Evolutionary conservation across 148 eudicot species (phyloP).

Genomic region (Cornus suecica): DNA sequence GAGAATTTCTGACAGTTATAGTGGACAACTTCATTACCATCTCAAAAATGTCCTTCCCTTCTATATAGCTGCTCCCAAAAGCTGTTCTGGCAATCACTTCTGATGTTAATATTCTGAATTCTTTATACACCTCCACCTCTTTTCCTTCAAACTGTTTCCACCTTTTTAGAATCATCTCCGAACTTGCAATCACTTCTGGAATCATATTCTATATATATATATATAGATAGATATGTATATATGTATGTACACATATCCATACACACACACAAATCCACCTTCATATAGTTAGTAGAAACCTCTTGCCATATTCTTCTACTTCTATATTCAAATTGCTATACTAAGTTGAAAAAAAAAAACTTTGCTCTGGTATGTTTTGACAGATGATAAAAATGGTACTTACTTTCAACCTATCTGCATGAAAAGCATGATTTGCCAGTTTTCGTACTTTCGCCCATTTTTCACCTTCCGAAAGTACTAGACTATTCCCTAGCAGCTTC

Average conservation of each 20-base stretch:
- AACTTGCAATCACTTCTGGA: constrained; percentile 10
- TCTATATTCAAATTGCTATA: no score
- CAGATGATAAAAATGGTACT: no score
- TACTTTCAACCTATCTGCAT: constrained; percentile 18
- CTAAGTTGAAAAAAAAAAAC: no score
- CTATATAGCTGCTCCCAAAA: constrained; percentile 21
- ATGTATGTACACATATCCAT: no score
- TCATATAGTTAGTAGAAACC: not conserved
- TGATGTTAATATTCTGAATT: constrained; percentile 19
- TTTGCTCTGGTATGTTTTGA: no score
- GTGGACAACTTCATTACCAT: constrained; percentile 17
- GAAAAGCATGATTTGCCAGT: constrained; percentile 26
- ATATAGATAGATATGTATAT: no score
- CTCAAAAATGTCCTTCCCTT: constrained; percentile 17
- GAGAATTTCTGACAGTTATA: constrained; percentile 11
- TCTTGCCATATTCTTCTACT: not conserved
- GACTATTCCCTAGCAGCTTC: constrained; percentile 13
- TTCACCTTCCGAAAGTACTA: constrained; percentile 7
- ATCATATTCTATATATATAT: constrained; percentile 4
- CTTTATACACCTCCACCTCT: constrained; percentile 18
- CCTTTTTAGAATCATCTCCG: constrained; percentile 8
- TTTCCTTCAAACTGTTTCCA: constrained; percentile 17
- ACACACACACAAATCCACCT: not conserved
- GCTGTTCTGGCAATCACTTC: constrained; percentile 21
- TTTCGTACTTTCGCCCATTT: constrained; percentile 20